phyloP scores from a whole-genome alignment of 176 grass and related monocot species.

The Avena eriantha region DNA sequence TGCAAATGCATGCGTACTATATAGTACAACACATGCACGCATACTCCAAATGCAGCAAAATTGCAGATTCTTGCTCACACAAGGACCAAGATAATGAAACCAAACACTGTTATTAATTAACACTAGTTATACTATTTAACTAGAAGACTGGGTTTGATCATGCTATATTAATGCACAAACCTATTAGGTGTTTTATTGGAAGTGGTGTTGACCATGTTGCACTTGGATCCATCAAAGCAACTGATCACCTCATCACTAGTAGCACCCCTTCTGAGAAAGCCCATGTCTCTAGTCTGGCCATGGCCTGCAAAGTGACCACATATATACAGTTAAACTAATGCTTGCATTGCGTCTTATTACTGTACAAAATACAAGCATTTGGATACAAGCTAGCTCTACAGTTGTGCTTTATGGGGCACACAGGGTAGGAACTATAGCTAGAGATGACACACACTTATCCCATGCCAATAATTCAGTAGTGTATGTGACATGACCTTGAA shows the following conservation, averaged over 20 bases:
- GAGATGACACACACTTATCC: constrained; percentile 25
- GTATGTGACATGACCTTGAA: constrained; percentile 40
- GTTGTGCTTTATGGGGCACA: constrained; percentile 41
- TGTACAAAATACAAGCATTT: constrained; percentile 24
- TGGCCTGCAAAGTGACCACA: constrained; percentile 50
- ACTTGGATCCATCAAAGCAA: constrained; percentile 45
- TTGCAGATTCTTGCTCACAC: constrained; percentile 20
- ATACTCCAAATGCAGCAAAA: constrained; percentile 49
- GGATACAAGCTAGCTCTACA: constrained; percentile 34
- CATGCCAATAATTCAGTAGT: constrained; percentile 48
- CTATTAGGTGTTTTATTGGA: constrained; percentile 38
- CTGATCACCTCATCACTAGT: constrained; percentile 38
- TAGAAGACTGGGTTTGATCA: constrained; percentile 2
- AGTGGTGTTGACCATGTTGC: constrained; percentile 50
- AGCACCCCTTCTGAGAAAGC: constrained; percentile 47
- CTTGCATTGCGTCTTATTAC: constrained; percentile 33
- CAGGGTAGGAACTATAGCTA: background rate
- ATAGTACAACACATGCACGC: constrained; percentile 25
- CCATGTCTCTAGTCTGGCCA: constrained; percentile 55
- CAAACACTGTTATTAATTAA: constrained; percentile 15
- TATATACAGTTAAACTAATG: constrained; percentile 26
- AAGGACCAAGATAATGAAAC: constrained; percentile 40
- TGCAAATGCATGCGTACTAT: background rate
- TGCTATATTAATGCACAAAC: background rate
- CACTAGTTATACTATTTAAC: background rate